A percentile compares a stretch with the other conserved stretches of the same genome.
These are phyloP conservation scores for Colletotrichum orchidophilum DNA, from an alignment of 2,329 filamentous ascomycete genomes.

Conservation along the genomic window DNA sequence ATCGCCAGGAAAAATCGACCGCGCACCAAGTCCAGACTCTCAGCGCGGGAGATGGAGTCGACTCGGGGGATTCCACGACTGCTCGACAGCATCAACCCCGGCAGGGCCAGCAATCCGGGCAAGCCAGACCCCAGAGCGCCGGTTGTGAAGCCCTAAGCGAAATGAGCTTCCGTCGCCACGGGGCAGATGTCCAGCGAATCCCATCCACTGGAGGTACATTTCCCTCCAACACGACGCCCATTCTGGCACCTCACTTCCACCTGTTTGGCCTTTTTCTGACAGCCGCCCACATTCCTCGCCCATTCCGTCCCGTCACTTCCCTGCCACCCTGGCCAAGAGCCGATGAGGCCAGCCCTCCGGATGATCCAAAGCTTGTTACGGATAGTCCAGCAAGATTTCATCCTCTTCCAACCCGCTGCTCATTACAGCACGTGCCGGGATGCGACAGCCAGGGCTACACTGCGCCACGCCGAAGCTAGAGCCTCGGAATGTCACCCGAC, in stretches of 20 bases:
- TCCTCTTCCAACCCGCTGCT: neutral
- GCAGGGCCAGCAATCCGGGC: constrained; percentile 6
- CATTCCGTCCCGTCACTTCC: neutral
- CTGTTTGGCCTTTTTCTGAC: constrained; percentile 5
- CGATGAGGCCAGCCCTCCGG: constrained; percentile 19
- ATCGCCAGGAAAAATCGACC: constrained; percentile 10
- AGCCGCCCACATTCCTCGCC: constrained; percentile 27
- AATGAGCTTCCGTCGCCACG: constrained; percentile 33
- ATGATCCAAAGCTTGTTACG: constrained; percentile 28
- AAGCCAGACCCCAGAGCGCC: constrained; percentile 12
- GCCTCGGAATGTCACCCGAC: constrained; percentile 22
- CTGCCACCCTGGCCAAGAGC: neutral
- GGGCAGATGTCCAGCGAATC: constrained; percentile 24
- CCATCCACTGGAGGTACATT: constrained; percentile 1
- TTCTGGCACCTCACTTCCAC: constrained; percentile 13
- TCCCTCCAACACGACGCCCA: constrained; percentile 8
- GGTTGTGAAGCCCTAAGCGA: constrained; percentile 35
- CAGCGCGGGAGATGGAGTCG: constrained; percentile 6
- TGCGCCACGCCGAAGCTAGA: constrained; percentile 30
- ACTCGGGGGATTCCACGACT: constrained; percentile 1
- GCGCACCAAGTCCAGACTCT: constrained; percentile 11
- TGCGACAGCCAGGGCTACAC: constrained; percentile 14
- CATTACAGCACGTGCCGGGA: constrained; percentile 6
- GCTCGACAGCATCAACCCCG: constrained; percentile 19
- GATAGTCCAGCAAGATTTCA: neutral